Base-by-base conservation (phyloP, 306 rosid species). In the Fagus sylvatica region DNA sequence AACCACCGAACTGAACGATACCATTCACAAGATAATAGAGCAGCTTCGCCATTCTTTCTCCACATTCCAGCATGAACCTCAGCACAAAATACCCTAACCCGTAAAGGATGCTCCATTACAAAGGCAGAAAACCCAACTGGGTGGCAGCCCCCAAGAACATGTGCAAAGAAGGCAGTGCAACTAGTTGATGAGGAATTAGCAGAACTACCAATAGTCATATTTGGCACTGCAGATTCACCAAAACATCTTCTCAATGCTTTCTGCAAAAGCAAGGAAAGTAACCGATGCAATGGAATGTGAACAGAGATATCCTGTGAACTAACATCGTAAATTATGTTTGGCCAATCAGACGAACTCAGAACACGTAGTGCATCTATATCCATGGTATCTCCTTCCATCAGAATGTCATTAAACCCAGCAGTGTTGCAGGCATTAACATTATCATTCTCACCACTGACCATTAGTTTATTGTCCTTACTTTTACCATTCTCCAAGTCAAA, bases 61-160 rank as follows among this genome's bases (percentile, higher is more conserved):
- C 99, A 93, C 94, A 91, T 93, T 86, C 97, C 99, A 83, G 99
- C 93, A 71, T 89, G 95, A 83, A 93, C 93, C 85, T 93, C 83
- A 40, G 99, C 98, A 90, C 98, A 96, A 81, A 96, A 96, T 72
- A 90, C 99, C 87, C 90, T 88, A 71, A 91, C 90, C 71, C 97
- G 91, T 75, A 96, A 85, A 34, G 97, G 99, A 87, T 96, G 97
- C 90, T 96, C 99, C 99, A 96, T 93, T 54, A 90, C 79, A 76
- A 80, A 91, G 41, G 98, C 88, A 85, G 99, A 93, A 88, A 96
- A 96, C 57, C 99, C 99, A 82, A 66, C 79, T 10, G 98, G 98
- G 48, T 96, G 98, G 83, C 91, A 90, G 79, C 98, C 93, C 68
- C 82, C 81, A 34, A 96, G 87, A 86, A 90, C 85, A 78, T 81